Conservation (phyloP, 2,329 filamentous ascomycete genomes). For the Pyrenophora tritici-repentis region DNA sequence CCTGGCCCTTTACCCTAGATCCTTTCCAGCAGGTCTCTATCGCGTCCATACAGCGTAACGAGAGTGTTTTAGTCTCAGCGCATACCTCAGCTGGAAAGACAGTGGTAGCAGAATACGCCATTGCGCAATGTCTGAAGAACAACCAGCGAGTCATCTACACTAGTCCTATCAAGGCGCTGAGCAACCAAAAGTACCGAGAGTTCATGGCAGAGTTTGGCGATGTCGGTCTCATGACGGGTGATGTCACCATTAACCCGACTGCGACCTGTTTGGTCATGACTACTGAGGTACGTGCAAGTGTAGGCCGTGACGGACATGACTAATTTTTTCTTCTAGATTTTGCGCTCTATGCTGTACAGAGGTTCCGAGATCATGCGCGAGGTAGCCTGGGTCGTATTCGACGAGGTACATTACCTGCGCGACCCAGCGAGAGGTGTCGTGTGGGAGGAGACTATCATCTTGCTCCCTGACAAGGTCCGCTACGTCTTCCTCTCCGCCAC, state of each 20-base stretch:
- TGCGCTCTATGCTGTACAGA: slow-evolving; percentile 96
- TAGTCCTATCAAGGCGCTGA: slow-evolving; percentile 97
- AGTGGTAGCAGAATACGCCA: slow-evolving; percentile 96
- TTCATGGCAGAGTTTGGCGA: slow-evolving; percentile 96
- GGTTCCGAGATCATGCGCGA: slow-evolving; percentile 99
- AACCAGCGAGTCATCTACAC: slow-evolving; percentile 99
- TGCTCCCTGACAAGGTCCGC: slow-evolving; percentile 96
- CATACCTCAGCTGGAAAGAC: slow-evolving; percentile 98
- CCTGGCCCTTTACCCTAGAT: slow-evolving; percentile 89
- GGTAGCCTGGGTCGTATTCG: slow-evolving; percentile 97
- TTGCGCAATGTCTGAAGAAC: slow-evolving; percentile 94
- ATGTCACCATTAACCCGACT: slow-evolving; percentile 98
- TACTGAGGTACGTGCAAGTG: slow-evolving; percentile 65
- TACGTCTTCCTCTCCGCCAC: slow-evolving; percentile 98
- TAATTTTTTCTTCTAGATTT: slow-evolving; percentile 69
- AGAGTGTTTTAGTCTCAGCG: slow-evolving; percentile 95
- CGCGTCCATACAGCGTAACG: slow-evolving; percentile 90
- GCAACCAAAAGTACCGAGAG: slow-evolving; percentile 98
- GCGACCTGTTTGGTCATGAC: slow-evolving; percentile 99
- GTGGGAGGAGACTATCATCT: slow-evolving; percentile 99
- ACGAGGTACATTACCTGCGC: slow-evolving; percentile 98
- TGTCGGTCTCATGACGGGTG: slow-evolving; percentile 96
- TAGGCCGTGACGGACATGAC: not conserved
- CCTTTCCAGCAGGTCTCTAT: slow-evolving; percentile 97
- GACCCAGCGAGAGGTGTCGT: slow-evolving; percentile 94